These are phyloP conservation scores for Syzygium oleosum DNA, from an alignment of 345 rosid species.

Conservation along the genomic window DNA sequence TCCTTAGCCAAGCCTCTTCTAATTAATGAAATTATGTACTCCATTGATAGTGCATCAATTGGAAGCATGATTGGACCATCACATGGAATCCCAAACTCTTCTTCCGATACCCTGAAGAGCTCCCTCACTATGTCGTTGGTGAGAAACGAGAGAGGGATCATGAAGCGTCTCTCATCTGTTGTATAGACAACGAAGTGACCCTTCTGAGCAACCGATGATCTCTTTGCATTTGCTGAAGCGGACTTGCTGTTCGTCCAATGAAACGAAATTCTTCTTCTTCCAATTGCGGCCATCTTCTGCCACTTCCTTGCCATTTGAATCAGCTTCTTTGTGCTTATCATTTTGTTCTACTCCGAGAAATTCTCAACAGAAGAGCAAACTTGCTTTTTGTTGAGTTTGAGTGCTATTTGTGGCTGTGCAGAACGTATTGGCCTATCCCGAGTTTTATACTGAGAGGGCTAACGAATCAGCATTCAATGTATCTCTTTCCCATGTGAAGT, in stretches of 20 bases:
- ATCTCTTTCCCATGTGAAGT: not conserved
- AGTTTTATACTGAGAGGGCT: not conserved
- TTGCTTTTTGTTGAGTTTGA: not conserved
- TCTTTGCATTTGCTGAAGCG: not conserved
- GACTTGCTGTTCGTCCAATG: not conserved
- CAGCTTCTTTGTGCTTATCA: slow-evolving; percentile 2
- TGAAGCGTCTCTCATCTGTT: slow-evolving; percentile 2
- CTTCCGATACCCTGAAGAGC: not conserved
- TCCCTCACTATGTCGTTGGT: not conserved
- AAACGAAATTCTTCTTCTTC: not conserved
- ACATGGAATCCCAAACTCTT: not conserved
- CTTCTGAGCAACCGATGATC: not conserved
- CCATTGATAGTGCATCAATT: slow-evolving; percentile 10
- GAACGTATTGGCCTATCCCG: not conserved
- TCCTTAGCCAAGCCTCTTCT: slow-evolving; percentile 10
- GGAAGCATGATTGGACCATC: slow-evolving; percentile 26
- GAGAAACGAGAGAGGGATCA: slow-evolving; percentile 9
- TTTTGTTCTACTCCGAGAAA: not conserved
- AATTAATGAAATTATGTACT: slow-evolving; percentile 12
- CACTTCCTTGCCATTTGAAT: slow-evolving; percentile 19
- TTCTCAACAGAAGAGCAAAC: not conserved
- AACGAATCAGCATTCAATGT: not conserved
- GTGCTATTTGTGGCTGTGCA: not conserved
- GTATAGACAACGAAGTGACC: slow-evolving; percentile 17
- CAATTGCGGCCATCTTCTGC: slow-evolving; percentile 4